Conservation (phyloP, 441 rosid species). For the Adansonia grandidieri region DNA sequence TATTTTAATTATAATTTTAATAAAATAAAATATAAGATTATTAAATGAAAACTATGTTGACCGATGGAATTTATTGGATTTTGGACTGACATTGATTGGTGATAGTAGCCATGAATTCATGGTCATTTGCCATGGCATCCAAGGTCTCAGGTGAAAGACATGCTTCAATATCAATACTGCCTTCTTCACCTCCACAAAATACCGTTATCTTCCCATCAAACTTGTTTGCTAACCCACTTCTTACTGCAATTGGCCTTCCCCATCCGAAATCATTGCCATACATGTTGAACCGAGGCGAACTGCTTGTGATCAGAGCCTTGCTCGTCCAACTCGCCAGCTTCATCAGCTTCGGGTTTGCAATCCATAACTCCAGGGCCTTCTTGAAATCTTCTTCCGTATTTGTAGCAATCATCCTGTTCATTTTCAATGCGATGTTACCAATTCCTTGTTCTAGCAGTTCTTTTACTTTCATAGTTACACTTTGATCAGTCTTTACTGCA, state of each 20-base stretch:
- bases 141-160: neutral
- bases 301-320: neutral
- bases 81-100: neutral
- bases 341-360: neutral
- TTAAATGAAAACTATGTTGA: neutral
- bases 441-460: constrained; percentile 30
- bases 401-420: constrained; percentile 19
- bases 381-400: neutral
- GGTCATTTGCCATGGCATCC: neutral
- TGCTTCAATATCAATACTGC: constrained; percentile 45
- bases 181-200: constrained; percentile 35
- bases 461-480: neutral
- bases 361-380: constrained; percentile 25
- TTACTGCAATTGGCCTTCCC: constrained; percentile 47
- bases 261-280: constrained; percentile 41
- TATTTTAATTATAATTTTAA: too few species aligned
- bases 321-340: neutral
- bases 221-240: constrained; percentile 27
- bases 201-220: constrained; percentile 26
- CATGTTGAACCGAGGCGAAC: constrained; percentile 41
- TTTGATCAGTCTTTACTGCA: neutral
- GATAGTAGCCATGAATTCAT: neutral
- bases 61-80: neutral
- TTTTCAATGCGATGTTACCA: constrained; percentile 28
- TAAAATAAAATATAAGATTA: too few species aligned